Conservation (phyloP, 768 basidiomycete genomes). For the Rhizopogon vinicolor region DNA sequence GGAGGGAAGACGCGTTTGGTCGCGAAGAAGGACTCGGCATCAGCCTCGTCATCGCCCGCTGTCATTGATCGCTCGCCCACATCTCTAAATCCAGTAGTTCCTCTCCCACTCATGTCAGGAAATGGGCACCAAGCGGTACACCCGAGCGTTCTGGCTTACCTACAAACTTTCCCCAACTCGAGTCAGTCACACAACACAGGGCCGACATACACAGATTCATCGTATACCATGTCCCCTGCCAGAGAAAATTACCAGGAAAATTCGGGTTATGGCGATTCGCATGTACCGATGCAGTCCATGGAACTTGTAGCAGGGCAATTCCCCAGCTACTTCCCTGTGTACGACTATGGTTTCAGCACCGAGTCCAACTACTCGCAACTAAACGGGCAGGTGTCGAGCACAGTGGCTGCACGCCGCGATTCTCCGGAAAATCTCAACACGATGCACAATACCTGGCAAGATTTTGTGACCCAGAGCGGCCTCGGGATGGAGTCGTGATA, state of each 20-base stretch:
- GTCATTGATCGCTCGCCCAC: conserved; percentile 59
- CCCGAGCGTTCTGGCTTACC: conserved; percentile 63
- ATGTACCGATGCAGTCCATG: conserved; percentile 23
- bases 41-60: conserved; percentile 38
- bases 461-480: conserved; percentile 43
- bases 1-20: conserved; percentile 67
- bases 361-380: conserved; percentile 32
- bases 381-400: conserved; percentile 28
- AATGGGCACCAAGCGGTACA: conserved; percentile 48
- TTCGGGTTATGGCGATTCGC: conserved; percentile 10
- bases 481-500: conserved; percentile 8
- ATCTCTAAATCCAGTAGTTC: conserved; percentile 69
- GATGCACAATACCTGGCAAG: conserved; percentile 58
- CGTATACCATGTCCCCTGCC: conserved; percentile 19
- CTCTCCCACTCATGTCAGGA: conserved; percentile 52
- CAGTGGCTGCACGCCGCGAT: conserved; percentile 27
- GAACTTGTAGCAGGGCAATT: conserved; percentile 33
- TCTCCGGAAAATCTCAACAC: conserved; percentile 50
- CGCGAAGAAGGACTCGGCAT: conserved; percentile 53
- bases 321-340: conserved; percentile 74
- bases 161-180: conserved; percentile 51
- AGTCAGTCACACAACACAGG: conserved; percentile 15
- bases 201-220: conserved; percentile 18
- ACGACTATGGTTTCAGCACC: conserved; percentile 51
- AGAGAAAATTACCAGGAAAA: conserved; percentile 16